phyloP scores from a whole-genome alignment of 441 rosid species.

The Pelargonium australe region DNA sequence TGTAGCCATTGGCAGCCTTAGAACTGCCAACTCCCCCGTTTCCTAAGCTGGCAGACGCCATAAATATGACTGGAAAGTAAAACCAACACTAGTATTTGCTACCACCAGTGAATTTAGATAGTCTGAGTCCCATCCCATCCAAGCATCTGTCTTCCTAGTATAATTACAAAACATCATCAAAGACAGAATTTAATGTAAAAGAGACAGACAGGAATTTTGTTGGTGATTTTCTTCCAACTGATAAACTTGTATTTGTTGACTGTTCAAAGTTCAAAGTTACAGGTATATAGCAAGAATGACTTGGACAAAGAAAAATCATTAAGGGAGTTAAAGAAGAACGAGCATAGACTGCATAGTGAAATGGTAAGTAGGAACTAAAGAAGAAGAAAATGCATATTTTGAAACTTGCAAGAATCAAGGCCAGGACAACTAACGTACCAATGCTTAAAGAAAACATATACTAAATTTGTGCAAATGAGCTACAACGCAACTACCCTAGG shows the following conservation, averaged over 20 bases:
- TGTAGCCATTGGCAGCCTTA: conserved; percentile 70
- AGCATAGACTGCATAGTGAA: no score
- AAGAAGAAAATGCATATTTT: no score
- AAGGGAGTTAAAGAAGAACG: no score
- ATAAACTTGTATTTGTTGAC: background rate
- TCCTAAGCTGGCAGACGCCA: conserved; percentile 85
- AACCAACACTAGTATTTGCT: conserved; percentile 32
- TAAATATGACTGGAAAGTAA: conserved; percentile 24
- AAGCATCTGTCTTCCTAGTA: conserved; percentile 40
- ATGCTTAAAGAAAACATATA: no score
- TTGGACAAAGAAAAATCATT: background rate
- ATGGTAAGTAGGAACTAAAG: no score
- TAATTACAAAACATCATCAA: conserved; percentile 16
- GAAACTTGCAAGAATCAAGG: no score
- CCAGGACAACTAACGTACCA: no score
- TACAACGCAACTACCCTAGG: no score
- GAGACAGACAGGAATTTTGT: background rate
- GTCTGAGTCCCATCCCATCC: conserved; percentile 34
- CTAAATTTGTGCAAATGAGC: no score
- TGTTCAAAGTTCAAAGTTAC: background rate
- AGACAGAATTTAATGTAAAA: background rate
- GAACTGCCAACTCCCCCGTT: conserved; percentile 95
- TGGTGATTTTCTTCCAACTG: background rate
- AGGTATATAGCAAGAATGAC: no score
- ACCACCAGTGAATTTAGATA: conserved; percentile 26